These are phyloP conservation scores for Perkinsus chesapeaki DNA, from an alignment of 169 alveolate genomes.

Conservation along the genomic window DNA sequence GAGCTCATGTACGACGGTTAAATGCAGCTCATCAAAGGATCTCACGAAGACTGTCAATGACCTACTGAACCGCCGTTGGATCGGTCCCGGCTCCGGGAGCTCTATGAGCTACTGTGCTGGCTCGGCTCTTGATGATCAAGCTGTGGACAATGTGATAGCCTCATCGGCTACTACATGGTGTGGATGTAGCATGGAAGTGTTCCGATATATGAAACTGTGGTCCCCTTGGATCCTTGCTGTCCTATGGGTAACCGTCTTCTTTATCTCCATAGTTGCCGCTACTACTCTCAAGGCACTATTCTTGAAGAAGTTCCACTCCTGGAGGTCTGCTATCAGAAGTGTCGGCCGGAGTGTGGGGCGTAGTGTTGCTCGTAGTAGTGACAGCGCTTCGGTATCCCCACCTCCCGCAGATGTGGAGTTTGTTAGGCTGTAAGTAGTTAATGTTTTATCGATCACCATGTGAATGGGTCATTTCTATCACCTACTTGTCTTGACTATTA, in stretches of 20 bases:
- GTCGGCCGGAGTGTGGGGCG: background rate
- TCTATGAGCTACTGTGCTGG: background rate
- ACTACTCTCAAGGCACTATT: background rate
- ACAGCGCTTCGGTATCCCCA: background rate
- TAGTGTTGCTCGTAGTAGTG: no score
- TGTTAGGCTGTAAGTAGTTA: background rate
- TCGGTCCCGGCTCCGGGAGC: background rate
- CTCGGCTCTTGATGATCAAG: background rate
- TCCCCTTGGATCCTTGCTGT: background rate
- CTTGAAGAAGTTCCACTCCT: background rate
- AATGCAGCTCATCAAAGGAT: background rate
- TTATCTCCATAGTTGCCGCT: background rate
- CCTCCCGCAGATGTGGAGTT: background rate
- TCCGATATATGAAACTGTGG: background rate
- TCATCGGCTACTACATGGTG: background rate
- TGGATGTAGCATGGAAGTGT: background rate
- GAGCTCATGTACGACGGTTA: background rate
- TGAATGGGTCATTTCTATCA: background rate
- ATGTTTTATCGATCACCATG: background rate
- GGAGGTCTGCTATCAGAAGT: background rate
- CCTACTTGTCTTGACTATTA: background rate
- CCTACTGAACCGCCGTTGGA: background rate
- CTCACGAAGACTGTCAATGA: background rate
- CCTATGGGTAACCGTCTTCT: background rate
- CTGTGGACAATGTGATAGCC: background rate